Base-by-base conservation (phyloP, 2,329 filamentous ascomycete species). In the Xylariaceae sp. region DNA sequence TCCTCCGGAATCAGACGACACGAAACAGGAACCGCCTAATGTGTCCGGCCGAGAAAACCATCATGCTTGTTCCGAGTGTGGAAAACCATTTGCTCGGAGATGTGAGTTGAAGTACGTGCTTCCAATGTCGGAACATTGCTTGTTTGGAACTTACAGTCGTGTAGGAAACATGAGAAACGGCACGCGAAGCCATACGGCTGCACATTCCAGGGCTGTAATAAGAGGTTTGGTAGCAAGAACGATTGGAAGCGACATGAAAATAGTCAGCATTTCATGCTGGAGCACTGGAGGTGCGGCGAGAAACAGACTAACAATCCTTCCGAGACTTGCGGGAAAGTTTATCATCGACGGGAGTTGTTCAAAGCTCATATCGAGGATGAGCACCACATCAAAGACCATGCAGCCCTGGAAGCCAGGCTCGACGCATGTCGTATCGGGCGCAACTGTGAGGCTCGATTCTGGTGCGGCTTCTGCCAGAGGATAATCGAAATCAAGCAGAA, bases 171-270 rank as follows among this genome's bases (percentile, higher is more conserved):
- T 70, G 78, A 84, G 71, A 93, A 91, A 69, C 85, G 92, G 1
- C 93, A 97, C 70, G 81, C 84, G 7, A 87, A 86, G 62, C 93
- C 91, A 0, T 96, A 93, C 60, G 87, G 86, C 12, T 97, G 93
- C 72, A 96, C 91, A 0, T 89, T 87, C 61, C 73, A 78, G 7
- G 73, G 76, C 26, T 96, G 93, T 67, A 72, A 74, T 47, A 92
- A 91, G 67, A 78, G 70, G 0, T 96, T 96, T 64, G 93, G 93
- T n/a, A 93, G 89, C 72, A 96, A 96, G 70, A 93, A 91, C 56
- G 93, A 97, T 72, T 97, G 86, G 93, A 96, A 96, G 70, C 85
- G 93, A 1, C 93, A 97, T 67, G 93, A 97, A 68, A 89, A 86
- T 62, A 86, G 83, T 16, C 89, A 93, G 67, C 92, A 96, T 70